Base-by-base conservation (phyloP, 768 basidiomycete genomes). In the Phlegmacium glaucopus region DNA sequence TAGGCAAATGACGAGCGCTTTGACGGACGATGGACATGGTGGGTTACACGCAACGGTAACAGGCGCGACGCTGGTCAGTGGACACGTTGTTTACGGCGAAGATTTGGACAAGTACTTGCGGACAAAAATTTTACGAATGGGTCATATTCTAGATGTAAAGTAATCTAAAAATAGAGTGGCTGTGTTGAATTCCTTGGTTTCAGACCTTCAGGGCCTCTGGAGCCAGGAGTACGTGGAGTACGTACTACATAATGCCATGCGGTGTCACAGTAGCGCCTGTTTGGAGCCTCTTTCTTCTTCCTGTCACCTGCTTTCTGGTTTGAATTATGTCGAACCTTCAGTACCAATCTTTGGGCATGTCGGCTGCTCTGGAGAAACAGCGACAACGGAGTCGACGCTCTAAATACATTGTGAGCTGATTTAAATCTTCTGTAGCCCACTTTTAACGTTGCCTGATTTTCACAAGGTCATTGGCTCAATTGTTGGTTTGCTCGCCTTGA, bases 111-210 rank as follows among this genome's bases (percentile, higher is more conserved):
- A 87, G 69, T 99, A 99, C 64, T 67, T 99, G 58, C 80, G 89
- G 63, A 98, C 96, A 32, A 99, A 99, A 66, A 84, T 98, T n/a
- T 70, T 92, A 62, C 78, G 87, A 50, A 99, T 99, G 96, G 96
- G 96, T 10, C 96, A 99, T 63, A 84, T 95, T 72, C 71, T 96
- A 70, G 72, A 62, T 74, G 61, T 36, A 59, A 54, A 35, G 49
- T 49, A 48, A 53, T 61, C 51, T 60, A 58, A 52, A 58, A 48
- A 42, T 42, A 38, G n/a, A 48, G 15, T 42, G 18, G 5, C 37
- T 44, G 46, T n/a, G n/a, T n/a, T n/a, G n/a, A n/a, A n/a, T n/a
- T n/a, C n/a, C n/a, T 30, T 40, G 17, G 27, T 39, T 35, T 29
- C 42, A 22, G 45, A 27, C 44, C 10, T 25, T 45, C 47, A 35